Evolutionary conservation across 805 yeast species (phyloP), one percentile per base, ranked within the genome.

Genomic region (Monosporozyma yasuniensis): DNA sequence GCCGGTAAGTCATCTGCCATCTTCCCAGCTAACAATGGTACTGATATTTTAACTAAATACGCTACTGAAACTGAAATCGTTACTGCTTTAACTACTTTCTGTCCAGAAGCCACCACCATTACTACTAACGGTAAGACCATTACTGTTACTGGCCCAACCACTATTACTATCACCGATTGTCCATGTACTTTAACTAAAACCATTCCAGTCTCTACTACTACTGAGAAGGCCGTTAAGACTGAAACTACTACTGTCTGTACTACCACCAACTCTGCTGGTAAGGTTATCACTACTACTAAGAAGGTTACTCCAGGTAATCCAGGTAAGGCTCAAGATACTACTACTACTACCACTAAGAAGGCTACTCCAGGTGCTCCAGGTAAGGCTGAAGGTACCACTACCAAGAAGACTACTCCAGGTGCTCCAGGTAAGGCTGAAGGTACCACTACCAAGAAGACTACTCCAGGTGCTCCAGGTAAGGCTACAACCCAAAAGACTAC

Each of bases 121-220:
- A 74, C 73, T 56, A 79, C 81, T 69, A 82, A 81, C 77, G 76
- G 75, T 75, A 66, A 67, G 67, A 84, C 91, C 4, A 77, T 79
- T 79, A 79, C 84, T 57, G 88, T 83, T 65, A 80, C 90, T 54
- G 82, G 69, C 61, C 81, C 91, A 54, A 84, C 91, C 68, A 86
- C 95, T 59, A 70, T 87, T 62, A 86, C 93, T 68, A 77, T 86
- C 79, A 84, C 95, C 63, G 83, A 87, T 76, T 48, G 52, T 42
- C 52, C 52, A 45, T 87, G 95, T 76, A 84, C 91, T 39, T 63
- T 80, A 63, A 52, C 60, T 22, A 54, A 45, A 52, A 48, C 59
- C 50, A 47, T 48, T 14, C 32, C 45, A 16, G 25, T 14, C 23
- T 3, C 45, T 4, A 42, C 42, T 9, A 12, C 28, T 9, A 5